These are phyloP conservation scores for Ceratonia siliqua DNA, from an alignment of 306 rosid species.

Conservation along the genomic window DNA sequence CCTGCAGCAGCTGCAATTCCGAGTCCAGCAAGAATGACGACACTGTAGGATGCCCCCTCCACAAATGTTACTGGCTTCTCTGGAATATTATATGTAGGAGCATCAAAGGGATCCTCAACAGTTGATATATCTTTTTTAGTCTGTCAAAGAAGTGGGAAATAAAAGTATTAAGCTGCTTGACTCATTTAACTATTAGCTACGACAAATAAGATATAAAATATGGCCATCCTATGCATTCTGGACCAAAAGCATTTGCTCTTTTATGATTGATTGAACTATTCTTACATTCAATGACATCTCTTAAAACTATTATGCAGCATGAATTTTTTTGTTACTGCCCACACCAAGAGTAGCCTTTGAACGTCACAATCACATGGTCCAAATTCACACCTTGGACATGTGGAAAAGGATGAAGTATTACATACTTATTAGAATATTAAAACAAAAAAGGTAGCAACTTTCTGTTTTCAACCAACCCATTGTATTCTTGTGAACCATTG, in stretches of 20 bases:
- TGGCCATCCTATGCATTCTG: not conserved
- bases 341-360: not conserved
- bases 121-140: constrained; percentile 75
- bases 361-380: not conserved
- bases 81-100: constrained; percentile 92
- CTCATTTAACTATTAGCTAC: not conserved
- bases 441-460: not conserved
- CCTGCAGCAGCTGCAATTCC: constrained; percentile 82
- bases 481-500: not conserved
- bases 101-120: constrained; percentile 79
- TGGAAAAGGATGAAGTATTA: not conserved
- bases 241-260: not conserved
- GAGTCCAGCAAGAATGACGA: constrained; percentile 65
- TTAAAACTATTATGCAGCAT: not conserved
- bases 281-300: not conserved
- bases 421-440: too few species aligned
- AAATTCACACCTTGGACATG: not conserved
- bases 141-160: constrained; percentile 42
- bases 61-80: constrained; percentile 66
- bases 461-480: not conserved
- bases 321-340: not conserved
- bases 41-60: constrained; percentile 73
- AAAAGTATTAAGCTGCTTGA: not conserved
- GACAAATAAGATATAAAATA: not conserved
- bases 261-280: not conserved